Percentiles rank a stretch among this genome's conserved stretches.
Conservation (phyloP, 2,329 filamentous ascomycete genomes). For the Thelonectria rubi region DNA sequence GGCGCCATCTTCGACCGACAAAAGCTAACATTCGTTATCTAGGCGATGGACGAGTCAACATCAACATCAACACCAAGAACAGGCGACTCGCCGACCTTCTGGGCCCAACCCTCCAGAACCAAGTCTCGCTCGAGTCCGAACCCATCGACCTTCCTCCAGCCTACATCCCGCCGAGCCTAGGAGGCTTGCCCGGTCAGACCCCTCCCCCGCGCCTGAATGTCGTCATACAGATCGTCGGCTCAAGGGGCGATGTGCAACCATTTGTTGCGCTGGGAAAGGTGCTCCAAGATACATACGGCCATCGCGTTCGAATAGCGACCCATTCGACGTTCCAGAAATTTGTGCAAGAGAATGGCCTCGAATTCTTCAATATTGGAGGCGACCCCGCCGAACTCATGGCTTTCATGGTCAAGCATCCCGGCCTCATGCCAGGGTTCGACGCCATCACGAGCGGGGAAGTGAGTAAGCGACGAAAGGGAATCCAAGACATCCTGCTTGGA, state of each 20-base stretch:
- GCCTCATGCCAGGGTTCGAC: conserved; percentile 84
- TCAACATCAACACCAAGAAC: conserved; percentile 79
- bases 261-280: conserved; percentile 76
- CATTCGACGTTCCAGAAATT: conserved; percentile 74
- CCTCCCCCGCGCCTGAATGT: conserved; percentile 71
- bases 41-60: conserved; percentile 82
- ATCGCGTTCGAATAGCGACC: conserved; percentile 78
- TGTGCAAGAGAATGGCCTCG: conserved; percentile 74
- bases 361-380: conserved; percentile 81
- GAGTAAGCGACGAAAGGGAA: conserved; percentile 75
- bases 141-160: conserved; percentile 65
- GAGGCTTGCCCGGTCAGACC: conserved; percentile 66
- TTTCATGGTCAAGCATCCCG: conserved; percentile 91
- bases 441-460: conserved; percentile 81
- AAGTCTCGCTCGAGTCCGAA: conserved; percentile 60
- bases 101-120: conserved; percentile 67
- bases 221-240: conserved; percentile 79
- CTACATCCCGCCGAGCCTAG: conserved; percentile 78
- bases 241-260: conserved; percentile 78
- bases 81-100: conserved; percentile 73
- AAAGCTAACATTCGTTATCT: conserved; percentile 30
- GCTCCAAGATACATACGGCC: conserved; percentile 70
- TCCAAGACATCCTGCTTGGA: conserved; percentile 81
- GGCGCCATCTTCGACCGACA: background rate
- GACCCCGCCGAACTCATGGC: conserved; percentile 82